Percentiles rank a stretch among this genome's conserved stretches.
Evolutionary conservation across 441 rosid genomes (phyloP).

Genomic region (Erodium trifolium): DNA sequence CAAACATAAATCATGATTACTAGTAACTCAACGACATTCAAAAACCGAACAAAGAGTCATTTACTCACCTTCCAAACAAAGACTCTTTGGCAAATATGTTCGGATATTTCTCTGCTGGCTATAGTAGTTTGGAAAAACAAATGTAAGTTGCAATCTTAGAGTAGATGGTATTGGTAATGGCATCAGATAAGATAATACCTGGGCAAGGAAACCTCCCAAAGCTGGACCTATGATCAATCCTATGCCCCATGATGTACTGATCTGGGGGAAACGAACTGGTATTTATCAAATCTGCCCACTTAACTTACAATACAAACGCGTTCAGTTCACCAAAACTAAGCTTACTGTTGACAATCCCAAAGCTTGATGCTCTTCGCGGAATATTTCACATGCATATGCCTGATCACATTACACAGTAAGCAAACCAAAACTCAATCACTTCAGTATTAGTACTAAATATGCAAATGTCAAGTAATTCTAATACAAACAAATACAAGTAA

Average conservation of each 20-base stretch:
- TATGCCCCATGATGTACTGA: conserved; percentile 85
- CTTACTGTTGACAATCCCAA: conserved; percentile 74
- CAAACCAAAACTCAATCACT: background rate
- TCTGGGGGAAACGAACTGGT: conserved; percentile 26
- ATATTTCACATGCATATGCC: conserved; percentile 77
- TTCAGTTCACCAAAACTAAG: background rate
- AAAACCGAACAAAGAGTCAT: background rate
- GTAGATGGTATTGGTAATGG: too few species aligned
- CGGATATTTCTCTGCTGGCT: conserved; percentile 90
- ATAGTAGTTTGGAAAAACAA: background rate
- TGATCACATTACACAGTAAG: conserved; percentile 16
- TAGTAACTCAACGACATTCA: too few species aligned
- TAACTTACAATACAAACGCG: too few species aligned
- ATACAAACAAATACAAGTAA: too few species aligned
- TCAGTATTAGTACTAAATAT: too few species aligned
- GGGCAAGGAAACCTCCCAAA: conserved; percentile 81
- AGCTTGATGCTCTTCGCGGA: conserved; percentile 64
- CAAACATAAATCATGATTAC: conserved; percentile 17
- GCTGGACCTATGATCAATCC: conserved; percentile 95
- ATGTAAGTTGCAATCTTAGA: background rate
- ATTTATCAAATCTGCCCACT: too few species aligned
- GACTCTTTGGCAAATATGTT: conserved; percentile 55
- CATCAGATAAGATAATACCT: conserved; percentile 33
- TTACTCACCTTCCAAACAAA: conserved; percentile 58
- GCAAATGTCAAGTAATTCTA: too few species aligned